These are phyloP conservation scores for Fusarium coffeatum DNA, from an alignment of 2,329 filamentous ascomycete species.

Conservation along the genomic window DNA sequence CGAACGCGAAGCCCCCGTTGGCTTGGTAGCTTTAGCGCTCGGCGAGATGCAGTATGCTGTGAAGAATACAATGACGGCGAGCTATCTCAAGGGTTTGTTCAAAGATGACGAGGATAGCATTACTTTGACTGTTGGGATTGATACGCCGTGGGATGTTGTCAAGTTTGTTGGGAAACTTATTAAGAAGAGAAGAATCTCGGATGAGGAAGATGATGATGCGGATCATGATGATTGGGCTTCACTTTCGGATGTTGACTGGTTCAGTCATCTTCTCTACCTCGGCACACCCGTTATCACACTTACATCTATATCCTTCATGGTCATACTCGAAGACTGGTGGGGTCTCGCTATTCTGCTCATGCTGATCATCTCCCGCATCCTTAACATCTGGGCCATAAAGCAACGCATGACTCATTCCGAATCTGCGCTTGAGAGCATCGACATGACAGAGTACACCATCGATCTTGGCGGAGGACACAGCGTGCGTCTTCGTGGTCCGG, in stretches of 20 bases:
- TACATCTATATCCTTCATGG: constrained; percentile 56
- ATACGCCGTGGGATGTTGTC: constrained; percentile 38
- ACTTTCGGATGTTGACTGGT: constrained; percentile 55
- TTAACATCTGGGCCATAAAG: constrained; percentile 69
- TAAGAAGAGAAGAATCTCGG: constrained; percentile 1
- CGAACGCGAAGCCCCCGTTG: constrained; percentile 53
- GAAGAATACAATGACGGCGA: constrained; percentile 64
- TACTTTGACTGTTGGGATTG: constrained; percentile 48
- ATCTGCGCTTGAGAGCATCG: constrained; percentile 17
- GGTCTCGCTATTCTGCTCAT: constrained; percentile 59
- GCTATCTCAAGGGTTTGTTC: constrained; percentile 54
- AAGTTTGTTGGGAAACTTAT: constrained; percentile 28
- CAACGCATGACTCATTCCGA: constrained; percentile 53
- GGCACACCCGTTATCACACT: constrained; percentile 60
- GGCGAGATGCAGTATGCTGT: constrained; percentile 50
- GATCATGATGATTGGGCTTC: constrained; percentile 40
- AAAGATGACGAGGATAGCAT: constrained; percentile 39
- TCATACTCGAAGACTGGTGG: constrained; percentile 64
- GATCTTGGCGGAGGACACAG: constrained; percentile 63
- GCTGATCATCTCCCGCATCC: constrained; percentile 64
- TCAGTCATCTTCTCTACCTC: constrained; percentile 63
- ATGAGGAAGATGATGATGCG: constrained; percentile 24
- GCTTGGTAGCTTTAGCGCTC: constrained; percentile 46
- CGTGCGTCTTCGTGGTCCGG: constrained; percentile 64
- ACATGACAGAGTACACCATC: constrained; percentile 60